Evolutionary conservation across 257 asterid species (phyloP), one percentile per base, ranked within the genome.

Genomic region (Eucommia ulmoides): DNA sequence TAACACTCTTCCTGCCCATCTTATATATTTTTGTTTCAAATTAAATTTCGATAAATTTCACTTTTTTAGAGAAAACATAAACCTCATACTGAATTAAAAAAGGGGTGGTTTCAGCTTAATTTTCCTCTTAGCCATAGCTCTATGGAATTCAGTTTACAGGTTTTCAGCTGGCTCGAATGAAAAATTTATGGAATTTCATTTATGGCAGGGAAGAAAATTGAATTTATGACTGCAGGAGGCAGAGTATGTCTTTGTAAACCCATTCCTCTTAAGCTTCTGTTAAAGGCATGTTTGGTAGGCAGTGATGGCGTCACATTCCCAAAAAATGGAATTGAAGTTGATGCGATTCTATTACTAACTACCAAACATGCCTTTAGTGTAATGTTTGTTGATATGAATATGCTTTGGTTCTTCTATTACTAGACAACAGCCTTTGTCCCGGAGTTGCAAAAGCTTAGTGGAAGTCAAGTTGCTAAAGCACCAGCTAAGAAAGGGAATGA

Each of bases 401-500:
- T 22, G 45, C 48, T 24, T 51, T 17, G 59, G 55, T 69, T 21
- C 57, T 51, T 66, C 49, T 63, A 46, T 62, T 64, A 62, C n/a
- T 74, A 91, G 98, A 83, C 98, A 47, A 69, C 98, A 50, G 98
- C 98, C 51, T 78, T 69, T 53, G 92, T 91, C 49, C 95, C 98
- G 1, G 96, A 91, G 64, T 53, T 86, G 62, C 98, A 91, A 75
- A 79, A 83, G 68, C 58, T 79, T 54, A 65, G 61, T 25, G 93
- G 86, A 50, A 61, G 64, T 22, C 94, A 81, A 68, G 72, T 79
- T 51, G 58, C 69, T 17, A 78, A 76, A 73, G 81, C 55, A 24
- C 67, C 55, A 21, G 64, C 56, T 33, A 69, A 71, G 65, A 56
- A 52, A 52, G 51, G 78, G 19, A 72, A 73, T 59, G 64, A 33